phyloP scores from a whole-genome alignment of 768 basidiomycete genomes.

The Tulasnella sp. region DNA sequence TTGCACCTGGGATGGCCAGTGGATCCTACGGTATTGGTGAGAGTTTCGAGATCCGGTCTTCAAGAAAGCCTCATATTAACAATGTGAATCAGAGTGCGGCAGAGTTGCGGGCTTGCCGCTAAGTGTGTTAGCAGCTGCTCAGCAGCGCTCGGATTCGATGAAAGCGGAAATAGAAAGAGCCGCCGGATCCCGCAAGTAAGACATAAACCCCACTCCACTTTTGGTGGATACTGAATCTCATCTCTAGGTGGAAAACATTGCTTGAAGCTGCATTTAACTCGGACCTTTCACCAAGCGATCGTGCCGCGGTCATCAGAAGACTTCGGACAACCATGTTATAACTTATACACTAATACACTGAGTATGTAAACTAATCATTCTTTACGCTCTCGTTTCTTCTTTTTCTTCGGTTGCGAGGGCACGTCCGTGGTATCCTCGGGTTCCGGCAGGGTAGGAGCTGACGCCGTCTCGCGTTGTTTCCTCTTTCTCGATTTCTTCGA shows the following conservation, averaged over 20 bases:
- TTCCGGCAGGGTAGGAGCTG: conserved; percentile 26
- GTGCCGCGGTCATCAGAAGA: not conserved
- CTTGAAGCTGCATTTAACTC: not conserved
- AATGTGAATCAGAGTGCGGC: conserved; percentile 58
- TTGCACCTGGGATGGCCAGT: conserved; percentile 66
- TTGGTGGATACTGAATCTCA: not conserved
- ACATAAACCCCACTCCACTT: not conserved
- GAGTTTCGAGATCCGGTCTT: not conserved
- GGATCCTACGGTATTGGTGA: conserved; percentile 73
- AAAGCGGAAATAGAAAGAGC: conserved; percentile 44
- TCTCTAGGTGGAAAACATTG: conserved; percentile 7
- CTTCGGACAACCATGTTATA: conserved; percentile 15
- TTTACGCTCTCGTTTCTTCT: conserved; percentile 44
- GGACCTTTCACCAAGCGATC: not conserved
- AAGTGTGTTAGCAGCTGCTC: conserved; percentile 58
- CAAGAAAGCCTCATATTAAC: not conserved
- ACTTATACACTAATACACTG: not conserved
- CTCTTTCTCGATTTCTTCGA: conserved; percentile 31
- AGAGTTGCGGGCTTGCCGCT: conserved; percentile 81
- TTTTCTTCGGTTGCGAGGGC: conserved; percentile 33
- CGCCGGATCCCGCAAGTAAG: conserved; percentile 27
- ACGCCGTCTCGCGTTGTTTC: conserved; percentile 32
- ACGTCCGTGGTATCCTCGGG: conserved; percentile 34
- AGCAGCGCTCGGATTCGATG: conserved; percentile 50
- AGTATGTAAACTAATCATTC: not conserved